Evolutionary conservation across 2,329 filamentous ascomycete species (phyloP).

Genomic region (Pseudopyricularia javanii): DNA sequence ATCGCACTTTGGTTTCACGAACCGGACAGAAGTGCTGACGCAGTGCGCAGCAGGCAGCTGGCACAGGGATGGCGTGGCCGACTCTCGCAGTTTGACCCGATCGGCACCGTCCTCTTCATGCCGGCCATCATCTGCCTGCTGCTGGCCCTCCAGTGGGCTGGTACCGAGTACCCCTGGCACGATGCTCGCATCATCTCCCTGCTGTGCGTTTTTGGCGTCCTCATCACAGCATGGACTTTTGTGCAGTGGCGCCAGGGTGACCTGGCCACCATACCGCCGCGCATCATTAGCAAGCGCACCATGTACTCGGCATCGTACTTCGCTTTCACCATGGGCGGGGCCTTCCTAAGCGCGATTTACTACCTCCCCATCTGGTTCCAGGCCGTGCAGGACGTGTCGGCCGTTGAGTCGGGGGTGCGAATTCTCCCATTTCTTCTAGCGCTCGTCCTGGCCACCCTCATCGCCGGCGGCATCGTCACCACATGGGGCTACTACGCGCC

Average conservation of each 20-base stretch:
- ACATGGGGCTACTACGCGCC: conserved; percentile 24
- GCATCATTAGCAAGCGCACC: conserved; percentile 20
- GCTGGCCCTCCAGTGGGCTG: conserved; percentile 31
- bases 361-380: conserved; percentile 22
- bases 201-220: conserved; percentile 16
- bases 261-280: conserved; percentile 24
- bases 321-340: conserved; percentile 22
- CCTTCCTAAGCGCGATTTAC: conserved; percentile 12
- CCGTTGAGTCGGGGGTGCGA: conserved; percentile 19
- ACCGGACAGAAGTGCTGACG: conserved; percentile 2
- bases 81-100: conserved; percentile 18
- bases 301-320: conserved; percentile 19
- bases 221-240: conserved; percentile 14
- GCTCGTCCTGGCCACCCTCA: conserved; percentile 15
- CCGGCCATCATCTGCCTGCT: conserved; percentile 25
- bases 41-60: neutral
- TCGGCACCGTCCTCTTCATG: conserved; percentile 9
- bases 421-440: conserved; percentile 20
- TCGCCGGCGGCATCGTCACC: conserved; percentile 16
- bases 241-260: conserved; percentile 20
- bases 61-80: conserved; percentile 18
- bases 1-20: conserved; percentile 10
- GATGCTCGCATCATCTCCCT: conserved; percentile 18
- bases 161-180: conserved; percentile 18
- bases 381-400: conserved; percentile 19